A percentile compares a stretch with the other conserved stretches of the same genome.
Evolutionary conservation across 345 rosid genomes (phyloP).

Genomic region (Eucalyptus fibrosa): DNA sequence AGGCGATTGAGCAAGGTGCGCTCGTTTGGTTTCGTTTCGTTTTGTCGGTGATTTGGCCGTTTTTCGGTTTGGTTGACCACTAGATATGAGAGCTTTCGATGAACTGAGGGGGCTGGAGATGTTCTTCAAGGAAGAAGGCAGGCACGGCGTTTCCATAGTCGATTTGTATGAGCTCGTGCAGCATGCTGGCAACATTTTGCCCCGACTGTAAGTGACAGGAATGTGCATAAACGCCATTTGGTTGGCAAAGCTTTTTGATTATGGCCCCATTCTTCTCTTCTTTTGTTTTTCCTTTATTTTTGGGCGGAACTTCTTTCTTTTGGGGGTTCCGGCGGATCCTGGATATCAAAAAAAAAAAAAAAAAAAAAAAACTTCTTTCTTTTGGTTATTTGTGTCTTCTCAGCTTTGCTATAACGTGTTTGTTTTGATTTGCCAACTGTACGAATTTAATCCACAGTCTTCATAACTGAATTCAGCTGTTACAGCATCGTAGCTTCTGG

Average conservation of each 20-base stretch:
- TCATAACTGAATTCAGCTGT: neutral
- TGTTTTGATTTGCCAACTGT: neutral
- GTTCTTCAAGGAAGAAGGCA: conserved; percentile 73
- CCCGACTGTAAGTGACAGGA: conserved; percentile 48
- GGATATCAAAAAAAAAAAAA: no score
- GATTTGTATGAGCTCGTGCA: conserved; percentile 93
- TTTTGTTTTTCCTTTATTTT: neutral
- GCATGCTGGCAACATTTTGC: conserved; percentile 90
- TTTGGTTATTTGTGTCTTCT: neutral
- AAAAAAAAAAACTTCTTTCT: neutral
- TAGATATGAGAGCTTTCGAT: conserved; percentile 89
- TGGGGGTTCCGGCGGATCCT: neutral
- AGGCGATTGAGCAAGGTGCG: neutral
- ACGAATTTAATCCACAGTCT: neutral
- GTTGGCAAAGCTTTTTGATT: neutral
- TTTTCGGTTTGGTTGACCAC: neutral
- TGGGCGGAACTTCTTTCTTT: neutral
- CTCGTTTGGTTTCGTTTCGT: neutral
- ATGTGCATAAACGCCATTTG: neutral
- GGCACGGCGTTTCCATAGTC: conserved; percentile 61
- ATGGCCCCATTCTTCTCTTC: no score
- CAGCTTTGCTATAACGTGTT: neutral
- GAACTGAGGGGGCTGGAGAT: conserved; percentile 75
- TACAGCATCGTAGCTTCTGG: neutral
- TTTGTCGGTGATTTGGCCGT: neutral